These are phyloP conservation scores for Aegilops sharonensis DNA, from an alignment of 176 grass and related monocot species.

Conservation along the genomic window DNA sequence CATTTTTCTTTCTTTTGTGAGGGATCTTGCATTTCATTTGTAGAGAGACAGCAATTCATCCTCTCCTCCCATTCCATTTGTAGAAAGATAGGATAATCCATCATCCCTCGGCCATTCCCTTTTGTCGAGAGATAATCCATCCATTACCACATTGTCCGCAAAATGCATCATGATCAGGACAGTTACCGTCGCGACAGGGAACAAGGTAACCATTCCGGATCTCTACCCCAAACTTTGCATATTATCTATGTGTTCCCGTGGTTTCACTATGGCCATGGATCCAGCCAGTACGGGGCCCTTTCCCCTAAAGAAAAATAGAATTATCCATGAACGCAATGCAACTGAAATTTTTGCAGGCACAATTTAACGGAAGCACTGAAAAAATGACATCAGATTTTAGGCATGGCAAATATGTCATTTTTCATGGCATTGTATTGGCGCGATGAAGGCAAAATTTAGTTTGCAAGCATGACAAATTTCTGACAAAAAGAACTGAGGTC, in stretches of 20 bases:
- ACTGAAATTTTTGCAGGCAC: not conserved
- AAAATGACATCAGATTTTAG: too few relatives aligned
- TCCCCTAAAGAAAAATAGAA: not conserved
- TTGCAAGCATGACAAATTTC: too few relatives aligned
- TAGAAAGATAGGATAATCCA: not conserved
- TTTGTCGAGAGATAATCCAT: not conserved
- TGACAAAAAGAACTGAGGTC: too few relatives aligned
- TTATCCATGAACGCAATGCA: not conserved
- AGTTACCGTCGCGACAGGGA: not conserved
- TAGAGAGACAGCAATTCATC: not conserved
- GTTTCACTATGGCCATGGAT: not conserved
- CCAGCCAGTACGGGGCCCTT: not conserved
- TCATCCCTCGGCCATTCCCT: not conserved
- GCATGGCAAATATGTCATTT: too few relatives aligned
- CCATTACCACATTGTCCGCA: not conserved
- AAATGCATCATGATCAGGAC: slow-evolving; percentile 2
- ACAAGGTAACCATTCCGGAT: not conserved
- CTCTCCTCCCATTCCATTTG: not conserved
- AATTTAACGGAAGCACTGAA: not conserved
- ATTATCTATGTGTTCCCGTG: not conserved
- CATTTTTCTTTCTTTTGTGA: not conserved
- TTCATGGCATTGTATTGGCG: too few relatives aligned
- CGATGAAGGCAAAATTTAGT: too few relatives aligned
- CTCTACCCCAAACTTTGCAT: not conserved
- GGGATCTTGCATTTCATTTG: not conserved